Percentiles rank a stretch among this genome's conserved stretches.
Conservation (phyloP, 2,329 filamentous ascomycete genomes). For the Phaeophleospora eucalypticola region DNA sequence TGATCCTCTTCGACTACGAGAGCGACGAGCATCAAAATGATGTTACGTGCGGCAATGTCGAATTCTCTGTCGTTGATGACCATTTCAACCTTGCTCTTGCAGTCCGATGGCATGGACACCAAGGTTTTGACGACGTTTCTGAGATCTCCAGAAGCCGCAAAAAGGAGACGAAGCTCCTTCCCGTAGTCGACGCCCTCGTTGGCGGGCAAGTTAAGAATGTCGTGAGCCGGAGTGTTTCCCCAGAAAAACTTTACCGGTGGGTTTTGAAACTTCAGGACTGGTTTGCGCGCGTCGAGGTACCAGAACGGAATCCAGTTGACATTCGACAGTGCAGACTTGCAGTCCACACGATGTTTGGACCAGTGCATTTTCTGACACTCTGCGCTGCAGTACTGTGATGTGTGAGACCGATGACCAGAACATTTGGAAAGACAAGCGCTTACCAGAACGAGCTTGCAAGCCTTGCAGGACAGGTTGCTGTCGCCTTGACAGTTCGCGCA, state of each 20-base stretch:
- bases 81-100: constrained; percentile 23
- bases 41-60: constrained; percentile 32
- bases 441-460: background rate
- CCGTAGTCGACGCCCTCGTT: constrained; percentile 27
- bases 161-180: constrained; percentile 28
- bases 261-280: too few relatives aligned
- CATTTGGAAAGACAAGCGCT: background rate
- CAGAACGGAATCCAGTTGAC: constrained; percentile 30
- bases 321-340: constrained; percentile 26
- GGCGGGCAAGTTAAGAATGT: constrained; percentile 34
- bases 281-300: constrained; percentile 23
- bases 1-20: constrained; percentile 13
- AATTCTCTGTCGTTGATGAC: constrained; percentile 42
- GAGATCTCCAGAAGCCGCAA: constrained; percentile 41
- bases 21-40: constrained; percentile 36
- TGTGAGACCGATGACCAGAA: background rate
- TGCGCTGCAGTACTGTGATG: constrained; percentile 28
- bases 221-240: constrained; percentile 41
- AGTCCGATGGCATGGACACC: constrained; percentile 30
- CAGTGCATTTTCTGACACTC: constrained; percentile 31
- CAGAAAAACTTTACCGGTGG: constrained; percentile 41
- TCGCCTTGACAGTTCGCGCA: background rate
- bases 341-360: constrained; percentile 28
- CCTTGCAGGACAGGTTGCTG: background rate
- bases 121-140: constrained; percentile 44